These are phyloP conservation scores for Chalciporus chontae DNA, from an alignment of 768 basidiomycete genomes.

Conservation along the genomic window DNA sequence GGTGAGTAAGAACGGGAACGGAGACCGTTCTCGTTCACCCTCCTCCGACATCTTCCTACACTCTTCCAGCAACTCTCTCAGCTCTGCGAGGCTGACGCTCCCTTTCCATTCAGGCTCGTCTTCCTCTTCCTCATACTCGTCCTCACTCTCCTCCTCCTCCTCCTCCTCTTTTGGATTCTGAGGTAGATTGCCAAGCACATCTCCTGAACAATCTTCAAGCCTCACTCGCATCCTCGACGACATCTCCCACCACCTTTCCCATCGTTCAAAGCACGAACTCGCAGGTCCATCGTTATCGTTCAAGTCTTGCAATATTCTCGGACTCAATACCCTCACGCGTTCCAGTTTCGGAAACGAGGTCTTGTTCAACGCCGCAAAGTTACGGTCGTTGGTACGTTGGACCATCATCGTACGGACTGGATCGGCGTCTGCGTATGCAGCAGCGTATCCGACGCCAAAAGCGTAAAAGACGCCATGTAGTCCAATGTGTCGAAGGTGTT, in stretches of 20 bases:
- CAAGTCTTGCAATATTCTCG: constrained; percentile 52
- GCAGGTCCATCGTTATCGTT: constrained; percentile 51
- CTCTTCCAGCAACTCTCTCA: constrained; percentile 55
- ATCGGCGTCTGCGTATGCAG: constrained; percentile 38
- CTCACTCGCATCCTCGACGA: constrained; percentile 48
- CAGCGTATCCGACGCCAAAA: constrained; percentile 60
- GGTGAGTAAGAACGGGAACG: constrained; percentile 17
- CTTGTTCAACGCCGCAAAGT: constrained; percentile 49
- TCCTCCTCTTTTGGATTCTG: constrained; percentile 32
- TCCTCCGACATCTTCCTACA: constrained; percentile 45
- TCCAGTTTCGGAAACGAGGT: constrained; percentile 59
- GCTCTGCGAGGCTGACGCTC: constrained; percentile 35
- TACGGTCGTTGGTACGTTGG: constrained; percentile 61
- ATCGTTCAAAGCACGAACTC: constrained; percentile 43
- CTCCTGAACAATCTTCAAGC: constrained; percentile 77
- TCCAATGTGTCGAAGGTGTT: constrained; percentile 57
- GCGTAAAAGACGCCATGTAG: constrained; percentile 67
- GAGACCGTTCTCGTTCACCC: constrained; percentile 25
- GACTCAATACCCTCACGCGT: constrained; percentile 56
- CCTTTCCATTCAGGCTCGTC: constrained; percentile 29
- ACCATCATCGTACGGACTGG: constrained; percentile 43
- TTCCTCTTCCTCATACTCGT: constrained; percentile 30
- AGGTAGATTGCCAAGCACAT: constrained; percentile 45
- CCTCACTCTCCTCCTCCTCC: constrained; percentile 33
- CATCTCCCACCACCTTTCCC: constrained; percentile 67